Conservation (phyloP, 2,329 filamentous ascomycete genomes). For the Paecilomyces variotii region DNA sequence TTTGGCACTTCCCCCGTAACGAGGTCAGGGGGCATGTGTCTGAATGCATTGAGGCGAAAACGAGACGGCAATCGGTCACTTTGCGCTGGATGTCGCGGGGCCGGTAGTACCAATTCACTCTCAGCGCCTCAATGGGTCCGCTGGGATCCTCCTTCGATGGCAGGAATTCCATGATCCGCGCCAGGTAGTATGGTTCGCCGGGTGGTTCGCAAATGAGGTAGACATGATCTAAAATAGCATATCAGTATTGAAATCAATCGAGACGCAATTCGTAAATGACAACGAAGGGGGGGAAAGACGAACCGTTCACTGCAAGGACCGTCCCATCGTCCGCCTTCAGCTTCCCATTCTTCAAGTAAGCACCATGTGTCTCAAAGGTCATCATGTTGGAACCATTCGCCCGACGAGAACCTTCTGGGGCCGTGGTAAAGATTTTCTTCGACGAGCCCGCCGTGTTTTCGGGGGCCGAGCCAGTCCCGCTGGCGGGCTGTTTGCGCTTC, state of each 20-base stretch:
- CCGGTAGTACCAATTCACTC: slow-evolving; percentile 97
- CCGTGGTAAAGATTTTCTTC: slow-evolving; percentile 29
- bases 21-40: slow-evolving; percentile 90
- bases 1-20: slow-evolving; percentile 85
- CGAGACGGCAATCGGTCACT: slow-evolving; percentile 78
- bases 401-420: slow-evolving; percentile 22
- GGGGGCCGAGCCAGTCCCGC: slow-evolving; percentile 26
- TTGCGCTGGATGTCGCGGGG: slow-evolving; percentile 93
- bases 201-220: slow-evolving; percentile 97
- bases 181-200: slow-evolving; percentile 95
- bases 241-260: slow-evolving; percentile 9
- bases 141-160: slow-evolving; percentile 67
- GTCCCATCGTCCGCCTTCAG: slow-evolving; percentile 89
- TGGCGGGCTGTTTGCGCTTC: slow-evolving; percentile 71
- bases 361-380: slow-evolving; percentile 68
- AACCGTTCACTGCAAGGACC: slow-evolving; percentile 76
- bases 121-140: slow-evolving; percentile 72
- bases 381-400: slow-evolving; percentile 70
- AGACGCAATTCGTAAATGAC: slow-evolving; percentile 5
- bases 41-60: slow-evolving; percentile 98
- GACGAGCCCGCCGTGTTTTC: slow-evolving; percentile 20
- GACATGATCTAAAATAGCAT: slow-evolving; percentile 58
- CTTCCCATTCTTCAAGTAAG: slow-evolving; percentile 63
- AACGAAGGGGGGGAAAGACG: slow-evolving; percentile 29
- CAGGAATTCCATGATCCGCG: slow-evolving; percentile 96